Conservation (phyloP, 164 flowering plant genomes). For the Hamamelis virginiana region DNA sequence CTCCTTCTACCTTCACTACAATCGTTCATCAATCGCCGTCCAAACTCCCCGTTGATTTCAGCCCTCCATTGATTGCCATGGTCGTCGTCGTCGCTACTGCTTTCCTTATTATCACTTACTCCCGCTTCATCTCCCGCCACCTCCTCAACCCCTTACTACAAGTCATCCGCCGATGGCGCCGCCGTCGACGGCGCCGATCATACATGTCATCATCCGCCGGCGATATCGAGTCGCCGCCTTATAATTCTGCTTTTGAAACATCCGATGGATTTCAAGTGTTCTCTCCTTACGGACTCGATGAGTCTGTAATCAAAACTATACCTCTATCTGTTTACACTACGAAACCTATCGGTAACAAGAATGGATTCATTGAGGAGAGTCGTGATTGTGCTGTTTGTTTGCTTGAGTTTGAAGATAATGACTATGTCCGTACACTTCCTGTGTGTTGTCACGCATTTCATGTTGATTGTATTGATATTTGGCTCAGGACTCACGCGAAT, state of each 20-base stretch:
- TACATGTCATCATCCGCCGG: conserved; percentile 27
- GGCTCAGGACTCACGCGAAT: conserved; percentile 93
- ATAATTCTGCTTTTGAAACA: conserved; percentile 20
- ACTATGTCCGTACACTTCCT: conserved; percentile 86
- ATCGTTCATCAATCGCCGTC: conserved; percentile 17
- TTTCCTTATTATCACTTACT: conserved; percentile 75
- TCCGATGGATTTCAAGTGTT: conserved; percentile 35
- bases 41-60: conserved; percentile 56
- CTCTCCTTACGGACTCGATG: conserved; percentile 81
- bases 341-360: conserved; percentile 4
- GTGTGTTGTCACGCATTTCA: conserved; percentile 83
- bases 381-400: conserved; percentile 92
- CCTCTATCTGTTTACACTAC: conserved; percentile 64
- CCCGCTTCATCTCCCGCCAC: conserved; percentile 79
- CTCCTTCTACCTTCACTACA: background rate
- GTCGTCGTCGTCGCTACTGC: conserved; percentile 83
- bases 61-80: conserved; percentile 91
- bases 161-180: conserved; percentile 36
- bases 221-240: conserved; percentile 49
- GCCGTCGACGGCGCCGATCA: conserved; percentile 32
- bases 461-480: conserved; percentile 88
- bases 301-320: conserved; percentile 72
- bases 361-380: conserved; percentile 13
- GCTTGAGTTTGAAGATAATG: conserved; percentile 79
- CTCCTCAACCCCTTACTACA: conserved; percentile 44